Evolutionary conservation across 202 grass and related monocot genomes (phyloP), one percentile per base, ranked within the genome.

Genomic region (Schoenoplectus triqueter): DNA sequence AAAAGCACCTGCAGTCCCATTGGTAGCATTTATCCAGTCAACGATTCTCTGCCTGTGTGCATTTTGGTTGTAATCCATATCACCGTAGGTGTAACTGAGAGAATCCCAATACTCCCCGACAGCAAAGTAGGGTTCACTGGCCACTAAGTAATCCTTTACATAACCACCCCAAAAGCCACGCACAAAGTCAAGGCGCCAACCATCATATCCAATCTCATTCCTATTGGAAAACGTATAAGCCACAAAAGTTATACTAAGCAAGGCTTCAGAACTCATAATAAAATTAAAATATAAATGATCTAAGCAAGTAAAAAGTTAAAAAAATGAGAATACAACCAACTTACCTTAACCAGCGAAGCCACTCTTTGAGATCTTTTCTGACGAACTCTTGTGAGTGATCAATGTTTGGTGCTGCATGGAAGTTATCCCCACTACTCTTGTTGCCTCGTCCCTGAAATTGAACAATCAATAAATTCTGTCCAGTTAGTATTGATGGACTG

Each of bases 151-250:
- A 67, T 99, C 93, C 85, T 99, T 95, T 66, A 99, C 93, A 84
- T 99, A 99, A 84, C 96, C 96, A 85, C 96, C 96, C 96, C 96
- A 99, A 86, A 98, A 99, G 48, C 96, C 96, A 86, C 96, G 92
- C 85, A 94, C 96, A 80, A 99, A 99, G 86, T 99, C 96, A 69
- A 99, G 88, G 56, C 96, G 87, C 96, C 96, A 98, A 10, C 96
- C 96, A 91, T 98, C 96, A 57, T 98, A 98, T 87, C 96, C 96
- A 31, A 98, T 70, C 86, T 98, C 96, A 44, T 91, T 88, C 89
- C 93, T 98, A 88, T 74, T 83, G 74, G 50, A 31, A 64, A 61
- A 78, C 87, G 14, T 18, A 80, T 64, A 76, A 70, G 9, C 13
- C 45, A 56, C 2, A 17, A 52, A 82, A 42, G 7, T 81, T 65